phyloP scores from a whole-genome alignment of 1,139 yeast species.

The Saccharomyces hybrid region DNA sequence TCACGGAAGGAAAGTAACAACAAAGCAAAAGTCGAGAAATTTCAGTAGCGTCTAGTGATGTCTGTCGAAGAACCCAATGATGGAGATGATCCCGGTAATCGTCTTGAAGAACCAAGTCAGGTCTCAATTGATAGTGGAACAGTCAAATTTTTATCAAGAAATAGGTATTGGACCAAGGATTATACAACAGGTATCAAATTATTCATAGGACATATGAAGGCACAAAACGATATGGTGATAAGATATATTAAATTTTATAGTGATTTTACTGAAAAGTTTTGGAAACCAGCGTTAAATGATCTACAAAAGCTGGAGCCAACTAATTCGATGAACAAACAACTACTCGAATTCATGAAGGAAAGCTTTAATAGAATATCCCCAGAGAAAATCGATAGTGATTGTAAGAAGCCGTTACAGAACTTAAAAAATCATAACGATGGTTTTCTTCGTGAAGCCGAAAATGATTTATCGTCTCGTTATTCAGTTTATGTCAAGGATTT shows the following conservation, averaged over 20 bases:
- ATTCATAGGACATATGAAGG: constrained; percentile 15
- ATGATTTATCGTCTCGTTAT: constrained; percentile 6
- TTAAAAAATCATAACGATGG: constrained; percentile 6
- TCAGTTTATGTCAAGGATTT: constrained; percentile 5
- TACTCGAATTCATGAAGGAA: neutral
- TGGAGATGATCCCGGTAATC: neutral
- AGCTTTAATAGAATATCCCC: neutral
- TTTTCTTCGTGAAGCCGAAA: constrained; percentile 8
- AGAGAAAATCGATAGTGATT: constrained; percentile 4
- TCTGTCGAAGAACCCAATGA: neutral
- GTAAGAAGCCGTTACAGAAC: constrained; percentile 6
- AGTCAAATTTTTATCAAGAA: constrained; percentile 2
- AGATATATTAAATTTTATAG: constrained; percentile 14
- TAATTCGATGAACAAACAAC: neutral
- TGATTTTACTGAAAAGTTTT: constrained; percentile 12
- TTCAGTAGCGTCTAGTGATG: neutral
- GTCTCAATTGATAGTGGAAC: neutral
- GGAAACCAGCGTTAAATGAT: constrained; percentile 7
- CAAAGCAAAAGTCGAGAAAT: neutral
- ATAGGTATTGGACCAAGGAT: constrained; percentile 28
- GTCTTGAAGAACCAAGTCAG: neutral
- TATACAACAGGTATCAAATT: constrained; percentile 27
- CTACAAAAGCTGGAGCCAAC: neutral
- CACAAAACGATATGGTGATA: constrained; percentile 16
- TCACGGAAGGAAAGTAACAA: neutral